Evolutionary conservation across 108 stramenopile species (phyloP).

Genomic region (Cyclotella distinguenda): DNA sequence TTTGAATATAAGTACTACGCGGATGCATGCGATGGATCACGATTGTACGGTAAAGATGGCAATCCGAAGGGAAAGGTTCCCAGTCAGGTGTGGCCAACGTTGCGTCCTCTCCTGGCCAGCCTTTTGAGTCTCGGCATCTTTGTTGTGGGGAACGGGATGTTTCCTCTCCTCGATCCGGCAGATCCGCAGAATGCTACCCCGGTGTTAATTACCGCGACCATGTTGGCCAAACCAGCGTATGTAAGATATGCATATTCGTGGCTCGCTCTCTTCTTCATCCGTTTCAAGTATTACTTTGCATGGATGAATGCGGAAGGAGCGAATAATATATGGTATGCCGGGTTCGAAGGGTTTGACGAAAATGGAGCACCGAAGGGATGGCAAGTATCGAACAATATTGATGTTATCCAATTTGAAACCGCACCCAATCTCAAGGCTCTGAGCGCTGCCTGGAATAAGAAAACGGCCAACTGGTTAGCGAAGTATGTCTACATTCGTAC

Average conservation of each 20-base stretch:
- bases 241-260: slow-evolving; percentile 71
- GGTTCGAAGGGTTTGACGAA: slow-evolving; percentile 89
- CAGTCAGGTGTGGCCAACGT: slow-evolving; percentile 71
- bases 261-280: slow-evolving; percentile 82
- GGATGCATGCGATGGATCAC: slow-evolving; percentile 71
- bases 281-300: slow-evolving; percentile 97
- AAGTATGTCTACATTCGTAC: slow-evolving; percentile 96
- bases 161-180: slow-evolving; percentile 74
- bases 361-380: slow-evolving; percentile 87
- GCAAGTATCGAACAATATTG: slow-evolving; percentile 88
- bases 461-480: slow-evolving; percentile 91
- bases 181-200: slow-evolving; percentile 82
- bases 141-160: slow-evolving; percentile 67
- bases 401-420: slow-evolving; percentile 91
- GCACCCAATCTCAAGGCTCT: slow-evolving; percentile 81
- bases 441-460: slow-evolving; percentile 94
- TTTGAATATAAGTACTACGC: slow-evolving; percentile 81
- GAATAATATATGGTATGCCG: slow-evolving; percentile 90
- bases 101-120: slow-evolving; percentile 71
- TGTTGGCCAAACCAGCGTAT: slow-evolving; percentile 65
- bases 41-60: slow-evolving; percentile 68
- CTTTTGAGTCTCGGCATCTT: slow-evolving; percentile 70
- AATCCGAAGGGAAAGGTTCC: slow-evolving; percentile 79
- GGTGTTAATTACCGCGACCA: slow-evolving; percentile 55
- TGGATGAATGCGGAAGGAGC: slow-evolving; percentile 95